A percentile compares a stretch with the other conserved stretches of the same genome.
phyloP scores from a whole-genome alignment of 2,329 filamentous ascomycete genomes.

The Venturia pyrina region DNA sequence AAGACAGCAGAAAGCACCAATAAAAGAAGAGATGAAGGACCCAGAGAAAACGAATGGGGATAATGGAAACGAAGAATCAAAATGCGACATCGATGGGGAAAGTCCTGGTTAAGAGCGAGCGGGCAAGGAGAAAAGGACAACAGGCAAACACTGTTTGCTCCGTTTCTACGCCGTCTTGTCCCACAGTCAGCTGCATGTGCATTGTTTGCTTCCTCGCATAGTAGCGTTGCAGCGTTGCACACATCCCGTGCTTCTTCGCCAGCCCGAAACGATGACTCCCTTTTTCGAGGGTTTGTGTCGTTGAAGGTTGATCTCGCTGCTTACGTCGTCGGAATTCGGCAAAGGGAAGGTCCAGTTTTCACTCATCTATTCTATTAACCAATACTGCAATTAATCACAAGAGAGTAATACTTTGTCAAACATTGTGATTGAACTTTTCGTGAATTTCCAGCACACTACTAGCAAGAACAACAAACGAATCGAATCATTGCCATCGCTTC shows the following conservation, averaged over 20 bases:
- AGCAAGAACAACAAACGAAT: background rate
- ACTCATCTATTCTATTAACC: too few species aligned
- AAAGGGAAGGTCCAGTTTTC: too few species aligned
- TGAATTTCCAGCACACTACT: background rate
- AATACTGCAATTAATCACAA: too few species aligned
- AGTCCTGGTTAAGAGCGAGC: background rate
- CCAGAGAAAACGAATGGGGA: too few species aligned
- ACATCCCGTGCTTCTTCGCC: background rate
- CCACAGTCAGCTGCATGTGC: background rate
- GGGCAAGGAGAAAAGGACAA: background rate
- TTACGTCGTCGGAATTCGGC: too few species aligned
- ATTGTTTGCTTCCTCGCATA: background rate
- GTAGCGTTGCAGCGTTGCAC: background rate
- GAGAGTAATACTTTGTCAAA: too few species aligned
- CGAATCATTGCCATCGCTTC: conserved; percentile 2
- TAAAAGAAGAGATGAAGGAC: background rate
- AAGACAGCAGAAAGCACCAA: background rate
- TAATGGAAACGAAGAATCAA: background rate
- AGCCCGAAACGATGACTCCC: too few species aligned
- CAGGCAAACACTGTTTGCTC: background rate
- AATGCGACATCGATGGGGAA: background rate
- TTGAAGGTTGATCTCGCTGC: too few species aligned
- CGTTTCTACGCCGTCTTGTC: background rate
- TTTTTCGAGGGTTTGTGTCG: too few species aligned
- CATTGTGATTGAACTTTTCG: background rate